These are phyloP conservation scores for Pseudoturritis turrita DNA, from an alignment of 345 rosid genomes.

Conservation along the genomic window DNA sequence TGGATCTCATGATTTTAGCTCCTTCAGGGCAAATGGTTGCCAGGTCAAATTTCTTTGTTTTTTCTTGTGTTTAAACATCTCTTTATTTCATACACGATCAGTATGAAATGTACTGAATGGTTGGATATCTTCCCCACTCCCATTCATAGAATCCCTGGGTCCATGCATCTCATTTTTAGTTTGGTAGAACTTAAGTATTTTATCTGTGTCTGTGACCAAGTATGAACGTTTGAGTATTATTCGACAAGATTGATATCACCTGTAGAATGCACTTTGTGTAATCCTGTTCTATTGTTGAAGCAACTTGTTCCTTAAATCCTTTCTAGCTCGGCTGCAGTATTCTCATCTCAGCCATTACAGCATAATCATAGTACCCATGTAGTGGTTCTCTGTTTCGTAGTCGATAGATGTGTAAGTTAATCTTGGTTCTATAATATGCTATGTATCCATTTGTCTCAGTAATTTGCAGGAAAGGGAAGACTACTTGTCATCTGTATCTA, in stretches of 20 bases:
- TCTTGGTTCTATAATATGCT: too few species aligned
- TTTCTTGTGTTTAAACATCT: neutral
- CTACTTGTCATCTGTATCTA: neutral
- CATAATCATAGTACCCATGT: too few species aligned
- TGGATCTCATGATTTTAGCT: slow-evolving; percentile 90
- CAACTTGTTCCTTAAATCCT: too few species aligned
- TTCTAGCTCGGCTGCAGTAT: too few species aligned
- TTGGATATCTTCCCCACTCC: neutral
- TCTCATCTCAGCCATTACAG: too few species aligned
- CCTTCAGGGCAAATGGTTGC: slow-evolving; percentile 93
- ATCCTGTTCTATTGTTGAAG: too few species aligned
- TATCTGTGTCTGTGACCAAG: neutral
- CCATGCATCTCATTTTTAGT: neutral
- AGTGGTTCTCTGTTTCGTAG: too few species aligned
- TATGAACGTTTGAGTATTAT: too few species aligned
- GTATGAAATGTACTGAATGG: neutral
- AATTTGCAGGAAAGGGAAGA: too few species aligned
- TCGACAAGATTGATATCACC: too few species aligned
- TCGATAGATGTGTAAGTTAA: too few species aligned
- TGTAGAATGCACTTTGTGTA: too few species aligned
- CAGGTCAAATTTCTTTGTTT: slow-evolving; percentile 45
- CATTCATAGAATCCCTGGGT: neutral
- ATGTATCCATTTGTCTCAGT: neutral
- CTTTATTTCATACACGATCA: neutral
- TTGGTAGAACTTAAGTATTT: neutral